Evolutionary conservation across 2,329 filamentous ascomycete genomes (phyloP).

Genomic region (Fusarium cyanostomum): DNA sequence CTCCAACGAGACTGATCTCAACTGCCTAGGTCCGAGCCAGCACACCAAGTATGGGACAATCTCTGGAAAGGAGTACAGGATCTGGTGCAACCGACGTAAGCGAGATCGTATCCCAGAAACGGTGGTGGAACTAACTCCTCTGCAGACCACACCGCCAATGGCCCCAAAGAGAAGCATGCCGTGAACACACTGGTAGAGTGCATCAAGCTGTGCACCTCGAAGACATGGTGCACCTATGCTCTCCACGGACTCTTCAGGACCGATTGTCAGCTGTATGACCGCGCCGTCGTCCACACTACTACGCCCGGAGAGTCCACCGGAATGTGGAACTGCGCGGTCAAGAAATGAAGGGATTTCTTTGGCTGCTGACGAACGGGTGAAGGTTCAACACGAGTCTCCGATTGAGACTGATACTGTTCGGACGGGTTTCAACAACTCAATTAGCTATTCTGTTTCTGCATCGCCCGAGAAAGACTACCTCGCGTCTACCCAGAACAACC

Average conservation of each 20-base stretch:
- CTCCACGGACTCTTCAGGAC: not conserved
- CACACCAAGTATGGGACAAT: not conserved
- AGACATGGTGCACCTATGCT: not conserved
- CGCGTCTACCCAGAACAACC: no score
- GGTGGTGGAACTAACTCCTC: not conserved
- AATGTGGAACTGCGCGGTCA: not conserved
- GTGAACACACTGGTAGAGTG: not conserved
- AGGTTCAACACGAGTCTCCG: not conserved
- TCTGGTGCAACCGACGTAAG: constrained; percentile 1
- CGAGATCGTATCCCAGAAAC: not conserved
- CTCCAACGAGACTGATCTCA: not conserved
- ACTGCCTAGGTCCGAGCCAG: not conserved
- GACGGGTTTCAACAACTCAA: not conserved
- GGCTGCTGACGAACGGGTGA: not conserved
- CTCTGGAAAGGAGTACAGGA: not conserved
- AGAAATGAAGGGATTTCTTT: not conserved
- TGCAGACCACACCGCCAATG: not conserved
- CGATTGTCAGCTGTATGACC: not conserved
- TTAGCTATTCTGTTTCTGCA: no score
- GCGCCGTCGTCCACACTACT: not conserved
- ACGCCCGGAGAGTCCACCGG: not conserved
- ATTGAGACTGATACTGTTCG: not conserved
- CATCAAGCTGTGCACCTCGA: not conserved
- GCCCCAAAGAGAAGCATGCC: not conserved
- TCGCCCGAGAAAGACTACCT: no score